A percentile compares a stretch with the other conserved stretches of the same genome.
phyloP scores from a whole-genome alignment of 2,329 filamentous ascomycete species.

The Calonectria pteridis region DNA sequence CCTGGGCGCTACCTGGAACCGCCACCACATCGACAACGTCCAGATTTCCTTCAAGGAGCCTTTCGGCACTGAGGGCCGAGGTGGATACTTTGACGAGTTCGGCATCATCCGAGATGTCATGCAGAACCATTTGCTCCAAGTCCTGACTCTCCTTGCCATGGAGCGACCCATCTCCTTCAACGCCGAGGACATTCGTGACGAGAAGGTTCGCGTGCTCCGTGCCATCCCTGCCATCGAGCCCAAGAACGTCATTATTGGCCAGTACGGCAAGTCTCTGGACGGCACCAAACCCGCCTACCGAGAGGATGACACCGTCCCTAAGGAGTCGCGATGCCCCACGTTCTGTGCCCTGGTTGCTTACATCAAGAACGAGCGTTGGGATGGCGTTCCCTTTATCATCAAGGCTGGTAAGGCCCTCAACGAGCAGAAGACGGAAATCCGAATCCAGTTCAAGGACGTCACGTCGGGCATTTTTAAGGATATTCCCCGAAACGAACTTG shows the following conservation, averaged over 20 bases:
- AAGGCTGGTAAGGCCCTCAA: slow-evolving; percentile 99
- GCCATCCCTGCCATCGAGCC: slow-evolving; percentile 95
- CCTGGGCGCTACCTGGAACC: slow-evolving; percentile 98
- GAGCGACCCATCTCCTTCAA: slow-evolving; percentile 99
- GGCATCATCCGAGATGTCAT: slow-evolving; percentile 99
- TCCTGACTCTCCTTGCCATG: slow-evolving; percentile 96
- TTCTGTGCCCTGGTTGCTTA: slow-evolving; percentile 98
- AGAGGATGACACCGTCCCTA: slow-evolving; percentile 97
- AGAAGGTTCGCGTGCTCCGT: slow-evolving; percentile 96
- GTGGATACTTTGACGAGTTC: slow-evolving; percentile 99
- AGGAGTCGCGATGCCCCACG: slow-evolving; percentile 96
- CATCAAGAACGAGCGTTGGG: slow-evolving; percentile 99
- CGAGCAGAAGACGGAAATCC: slow-evolving; percentile 99
- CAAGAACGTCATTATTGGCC: slow-evolving; percentile 99
- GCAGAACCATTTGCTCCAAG: slow-evolving; percentile 99
- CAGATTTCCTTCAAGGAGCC: slow-evolving; percentile 99
- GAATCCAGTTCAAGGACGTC: slow-evolving; percentile 99
- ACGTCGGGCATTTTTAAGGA: slow-evolving; percentile 99
- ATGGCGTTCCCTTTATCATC: slow-evolving; percentile 98
- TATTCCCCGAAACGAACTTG: slow-evolving; percentile 98
- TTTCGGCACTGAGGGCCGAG: slow-evolving; percentile 96
- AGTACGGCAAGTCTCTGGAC: slow-evolving; percentile 96
- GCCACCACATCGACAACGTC: slow-evolving; percentile 98
- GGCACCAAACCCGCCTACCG: slow-evolving; percentile 98
- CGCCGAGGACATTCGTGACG: slow-evolving; percentile 96